Conservation (phyloP, 2,329 filamentous ascomycete genomes). For the Cercospora beticola region DNA sequence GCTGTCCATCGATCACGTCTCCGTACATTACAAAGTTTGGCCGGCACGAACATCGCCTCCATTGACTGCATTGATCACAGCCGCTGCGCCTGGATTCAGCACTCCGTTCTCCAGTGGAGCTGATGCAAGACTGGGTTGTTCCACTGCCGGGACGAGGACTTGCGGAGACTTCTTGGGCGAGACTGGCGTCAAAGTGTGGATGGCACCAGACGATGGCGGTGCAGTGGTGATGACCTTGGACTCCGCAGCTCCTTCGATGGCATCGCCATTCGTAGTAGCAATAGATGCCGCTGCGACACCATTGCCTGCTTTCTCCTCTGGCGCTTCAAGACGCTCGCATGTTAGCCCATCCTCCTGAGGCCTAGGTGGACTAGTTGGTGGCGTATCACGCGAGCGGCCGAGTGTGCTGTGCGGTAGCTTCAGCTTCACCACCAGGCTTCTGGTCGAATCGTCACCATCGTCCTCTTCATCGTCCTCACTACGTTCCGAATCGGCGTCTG, state of each 20-base stretch:
- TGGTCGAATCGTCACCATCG: constrained; percentile 30
- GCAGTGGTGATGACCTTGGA: neutral
- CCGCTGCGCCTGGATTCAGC: neutral
- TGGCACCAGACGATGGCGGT: constrained; percentile 2
- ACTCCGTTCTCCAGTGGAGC: constrained; percentile 6
- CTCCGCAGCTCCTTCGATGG: neutral
- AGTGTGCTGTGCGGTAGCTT: constrained; percentile 27
- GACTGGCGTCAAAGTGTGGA: constrained; percentile 14
- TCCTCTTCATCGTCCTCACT: constrained; percentile 43
- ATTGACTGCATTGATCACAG: neutral
- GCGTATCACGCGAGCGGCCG: constrained; percentile 17
- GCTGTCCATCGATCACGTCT: neutral
- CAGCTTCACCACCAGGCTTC: constrained; percentile 73
- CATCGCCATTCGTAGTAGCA: neutral
- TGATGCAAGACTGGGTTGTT: constrained; percentile 1
- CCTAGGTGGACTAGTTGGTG: constrained; percentile 24
- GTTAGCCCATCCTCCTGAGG: constrained; percentile 8
- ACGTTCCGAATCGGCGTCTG: constrained; percentile 53
- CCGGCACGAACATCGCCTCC: neutral
- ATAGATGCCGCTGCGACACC: neutral
- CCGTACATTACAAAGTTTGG: neutral
- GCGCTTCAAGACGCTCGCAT: neutral
- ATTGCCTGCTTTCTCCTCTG: neutral
- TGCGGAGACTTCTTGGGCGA: constrained; percentile 14
- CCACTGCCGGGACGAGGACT: constrained; percentile 10